A percentile compares a stretch with the other conserved stretches of the same genome.
phyloP scores from a whole-genome alignment of 441 rosid genomes.

The Omphalea diandra region DNA sequence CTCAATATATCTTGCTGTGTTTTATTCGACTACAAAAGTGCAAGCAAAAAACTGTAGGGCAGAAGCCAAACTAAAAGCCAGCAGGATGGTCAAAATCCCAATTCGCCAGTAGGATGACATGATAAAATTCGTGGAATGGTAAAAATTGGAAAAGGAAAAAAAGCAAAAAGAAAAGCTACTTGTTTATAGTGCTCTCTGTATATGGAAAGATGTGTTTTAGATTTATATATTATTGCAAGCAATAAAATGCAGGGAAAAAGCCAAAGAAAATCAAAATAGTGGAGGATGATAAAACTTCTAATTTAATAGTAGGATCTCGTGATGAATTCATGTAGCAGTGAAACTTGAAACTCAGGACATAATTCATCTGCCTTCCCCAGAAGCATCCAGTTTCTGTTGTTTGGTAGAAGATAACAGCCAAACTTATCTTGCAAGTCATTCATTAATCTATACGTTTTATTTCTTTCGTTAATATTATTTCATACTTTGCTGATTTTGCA shows the following conservation, averaged over 20 bases:
- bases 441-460: not conserved
- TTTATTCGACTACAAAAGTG: not conserved
- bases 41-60: constrained; percentile 8
- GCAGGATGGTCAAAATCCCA: not conserved
- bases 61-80: not conserved
- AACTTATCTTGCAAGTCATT: constrained; percentile 12
- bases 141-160: too few species aligned
- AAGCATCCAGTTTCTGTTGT: not conserved
- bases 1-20: not conserved
- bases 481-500: not conserved
- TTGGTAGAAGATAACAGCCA: not conserved
- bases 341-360: not conserved
- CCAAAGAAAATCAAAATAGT: not conserved
- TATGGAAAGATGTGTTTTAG: not conserved
- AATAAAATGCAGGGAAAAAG: constrained; percentile 7
- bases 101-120: not conserved
- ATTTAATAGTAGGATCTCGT: not conserved
- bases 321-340: too few species aligned
- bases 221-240: not conserved
- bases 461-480: not conserved
- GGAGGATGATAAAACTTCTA: not conserved
- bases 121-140: not conserved
- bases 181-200: not conserved
- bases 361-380: not conserved
- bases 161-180: not conserved